Evolutionary conservation across 2,329 filamentous ascomycete species (phyloP).

Genomic region (Neurospora sp.): DNA sequence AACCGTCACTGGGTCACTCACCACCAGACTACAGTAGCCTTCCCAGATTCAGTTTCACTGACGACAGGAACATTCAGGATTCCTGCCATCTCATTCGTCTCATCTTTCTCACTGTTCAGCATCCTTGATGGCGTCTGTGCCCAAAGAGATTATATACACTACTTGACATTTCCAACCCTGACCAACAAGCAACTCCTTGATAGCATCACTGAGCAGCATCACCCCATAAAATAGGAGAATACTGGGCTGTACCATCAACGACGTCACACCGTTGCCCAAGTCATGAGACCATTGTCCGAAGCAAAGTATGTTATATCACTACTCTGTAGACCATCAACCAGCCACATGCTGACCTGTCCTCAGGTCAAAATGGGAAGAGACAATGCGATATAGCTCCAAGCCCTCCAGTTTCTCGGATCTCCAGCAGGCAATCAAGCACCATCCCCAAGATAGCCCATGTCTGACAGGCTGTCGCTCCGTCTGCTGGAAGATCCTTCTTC

Average conservation of each 20-base stretch:
- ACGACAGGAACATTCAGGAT: neutral
- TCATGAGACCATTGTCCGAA: slow-evolving; percentile 46
- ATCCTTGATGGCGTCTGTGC: neutral
- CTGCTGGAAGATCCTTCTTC: slow-evolving; percentile 86
- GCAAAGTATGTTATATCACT: slow-evolving; percentile 31
- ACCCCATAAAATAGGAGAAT: neutral
- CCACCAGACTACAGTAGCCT: neutral
- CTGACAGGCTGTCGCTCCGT: slow-evolving; percentile 69
- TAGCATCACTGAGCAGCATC: neutral
- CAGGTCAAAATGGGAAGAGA: slow-evolving; percentile 60
- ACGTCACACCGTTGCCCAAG: slow-evolving; percentile 6
- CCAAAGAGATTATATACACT: neutral
- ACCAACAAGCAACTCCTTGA: neutral
- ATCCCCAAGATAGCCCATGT: slow-evolving; percentile 53
- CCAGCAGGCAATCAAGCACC: slow-evolving; percentile 52
- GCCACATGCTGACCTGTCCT: neutral
- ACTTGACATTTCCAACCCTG: neutral
- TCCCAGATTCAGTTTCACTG: neutral
- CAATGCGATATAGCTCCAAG: slow-evolving; percentile 43
- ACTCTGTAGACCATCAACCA: neutral
- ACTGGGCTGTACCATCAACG: neutral
- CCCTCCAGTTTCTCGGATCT: slow-evolving; percentile 44
- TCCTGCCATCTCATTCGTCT: neutral
- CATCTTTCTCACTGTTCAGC: neutral
- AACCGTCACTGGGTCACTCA: neutral